Conservation (phyloP, 352 stramenopile genomes). For the Globisporangium parvum region DNA sequence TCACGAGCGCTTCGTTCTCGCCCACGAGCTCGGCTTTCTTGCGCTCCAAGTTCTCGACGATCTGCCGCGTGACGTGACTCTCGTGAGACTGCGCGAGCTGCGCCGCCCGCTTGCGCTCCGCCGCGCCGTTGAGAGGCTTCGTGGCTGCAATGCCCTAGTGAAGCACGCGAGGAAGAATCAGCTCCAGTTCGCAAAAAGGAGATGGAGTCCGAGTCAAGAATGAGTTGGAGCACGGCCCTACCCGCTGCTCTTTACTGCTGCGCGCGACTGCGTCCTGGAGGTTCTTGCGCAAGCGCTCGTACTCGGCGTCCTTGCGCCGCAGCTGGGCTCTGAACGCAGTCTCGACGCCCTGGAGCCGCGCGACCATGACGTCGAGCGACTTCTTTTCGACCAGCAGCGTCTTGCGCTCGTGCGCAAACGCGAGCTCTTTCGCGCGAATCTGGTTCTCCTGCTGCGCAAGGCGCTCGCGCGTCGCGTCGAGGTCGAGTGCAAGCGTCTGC, state of each 20-base stretch:
- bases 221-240: slow-evolving; percentile 10
- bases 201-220: too few species aligned
- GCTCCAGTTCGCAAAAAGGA: background rate
- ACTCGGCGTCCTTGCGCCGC: slow-evolving; percentile 67
- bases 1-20: slow-evolving; percentile 59
- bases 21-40: slow-evolving; percentile 57
- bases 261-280: slow-evolving; percentile 50
- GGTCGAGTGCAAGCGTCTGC: slow-evolving; percentile 32
- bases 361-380: slow-evolving; percentile 45
- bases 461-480: slow-evolving; percentile 44
- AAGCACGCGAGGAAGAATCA: too few species aligned
- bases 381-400: slow-evolving; percentile 60
- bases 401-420: slow-evolving; percentile 37
- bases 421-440: slow-evolving; percentile 58
- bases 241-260: slow-evolving; percentile 49
- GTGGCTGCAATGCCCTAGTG: slow-evolving; percentile 34
- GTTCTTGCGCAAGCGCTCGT: slow-evolving; percentile 64
- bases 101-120: slow-evolving; percentile 27
- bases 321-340: slow-evolving; percentile 71
- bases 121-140: slow-evolving; percentile 37
- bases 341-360: slow-evolving; percentile 58
- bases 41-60: slow-evolving; percentile 56
- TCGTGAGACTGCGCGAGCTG: slow-evolving; percentile 40
- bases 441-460: slow-evolving; percentile 53
- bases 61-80: slow-evolving; percentile 48